Evolutionary conservation across 202 grass and related monocot species (phyloP), one percentile per base, ranked within the genome.

Genomic region (Musa balbisiana): DNA sequence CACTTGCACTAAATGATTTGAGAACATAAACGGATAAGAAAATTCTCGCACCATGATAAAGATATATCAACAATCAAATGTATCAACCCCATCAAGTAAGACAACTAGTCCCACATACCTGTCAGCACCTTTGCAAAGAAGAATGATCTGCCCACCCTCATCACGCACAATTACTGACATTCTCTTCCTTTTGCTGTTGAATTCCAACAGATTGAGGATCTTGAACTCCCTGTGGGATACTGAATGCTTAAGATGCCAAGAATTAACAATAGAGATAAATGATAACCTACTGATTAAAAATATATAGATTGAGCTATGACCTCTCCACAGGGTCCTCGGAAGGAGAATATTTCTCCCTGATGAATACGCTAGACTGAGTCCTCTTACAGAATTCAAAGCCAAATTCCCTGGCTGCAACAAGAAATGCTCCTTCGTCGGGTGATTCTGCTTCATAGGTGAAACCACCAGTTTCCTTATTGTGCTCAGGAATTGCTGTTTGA

Each of bases 111-210:
- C 53, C 58, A 64, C 58, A 26, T 90, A 94, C 95, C 88, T 94
- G 71, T 98, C 91, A 81, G 91, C 91, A 82, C 95, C 95, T 88
- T 98, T 98, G 89, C 95, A 98, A 62, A 98, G 81, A 81, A 98
- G 91, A 79, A 92, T 74, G 83, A 91, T 94, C 64, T 91, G 86
- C 65, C 85, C 89, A 85, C 86, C 82, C 86, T 98, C 89, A 67
- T 98, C 95, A 76, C 81, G 90, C 72, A 98, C 74, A 86, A 98
- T 87, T 72, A 98, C 95, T 8, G 95, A 85, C 59, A 94, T 98
- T 82, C 95, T 86, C 83, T 98, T 98, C 82, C 95, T 90, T 92
- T 98, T 89, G 85, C 91, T 98, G 79, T 90, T 98, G 78, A 94
- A 98, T 81, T 98, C 95, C 87, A 98, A 87, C 19, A 98, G 79